phyloP scores from a whole-genome alignment of 2,329 filamentous ascomycete species.

The Beauveria australis region DNA sequence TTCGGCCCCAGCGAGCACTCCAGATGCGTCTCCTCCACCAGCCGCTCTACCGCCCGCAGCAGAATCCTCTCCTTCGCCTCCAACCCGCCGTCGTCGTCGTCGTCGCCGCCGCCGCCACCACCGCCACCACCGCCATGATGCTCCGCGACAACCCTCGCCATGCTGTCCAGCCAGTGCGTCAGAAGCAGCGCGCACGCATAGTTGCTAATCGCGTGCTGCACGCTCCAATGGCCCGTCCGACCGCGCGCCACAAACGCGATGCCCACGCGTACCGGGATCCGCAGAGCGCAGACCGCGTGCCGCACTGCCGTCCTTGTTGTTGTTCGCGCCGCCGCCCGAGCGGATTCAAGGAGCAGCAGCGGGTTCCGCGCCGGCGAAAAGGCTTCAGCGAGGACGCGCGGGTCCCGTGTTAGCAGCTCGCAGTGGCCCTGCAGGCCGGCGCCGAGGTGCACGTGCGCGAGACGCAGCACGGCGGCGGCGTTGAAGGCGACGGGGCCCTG shows the following conservation, averaged over 20 bases:
- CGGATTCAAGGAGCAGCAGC: slow-evolving; percentile 19
- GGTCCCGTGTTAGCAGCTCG: slow-evolving; percentile 37
- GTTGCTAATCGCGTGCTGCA: slow-evolving; percentile 45
- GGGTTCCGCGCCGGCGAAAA: too few relatives aligned
- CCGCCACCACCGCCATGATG: neutral
- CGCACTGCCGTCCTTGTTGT: slow-evolving; percentile 37
- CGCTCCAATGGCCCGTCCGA: slow-evolving; percentile 46
- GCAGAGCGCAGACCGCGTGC: slow-evolving; percentile 45
- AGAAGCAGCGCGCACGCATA: slow-evolving; percentile 42
- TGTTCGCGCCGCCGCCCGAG: slow-evolving; percentile 30
- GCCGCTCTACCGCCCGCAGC: slow-evolving; percentile 15
- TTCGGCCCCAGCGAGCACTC: slow-evolving; percentile 12
- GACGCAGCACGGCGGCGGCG: slow-evolving; percentile 19
- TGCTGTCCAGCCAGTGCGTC: slow-evolving; percentile 30
- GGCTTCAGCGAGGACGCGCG: slow-evolving; percentile 22
- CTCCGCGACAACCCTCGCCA: slow-evolving; percentile 11
- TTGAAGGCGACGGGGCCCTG: slow-evolving; percentile 45
- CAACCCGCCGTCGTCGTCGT: neutral
- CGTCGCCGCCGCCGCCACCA: neutral
- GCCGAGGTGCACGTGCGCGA: slow-evolving; percentile 22
- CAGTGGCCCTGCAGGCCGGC: slow-evolving; percentile 21
- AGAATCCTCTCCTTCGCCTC: slow-evolving; percentile 17
- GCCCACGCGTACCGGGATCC: slow-evolving; percentile 44
- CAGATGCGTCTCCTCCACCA: slow-evolving; percentile 20
- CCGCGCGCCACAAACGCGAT: slow-evolving; percentile 44